Base-by-base conservation (phyloP, 495 filamentous ascomycete genomes). In the Penicillium samsonianum region DNA sequence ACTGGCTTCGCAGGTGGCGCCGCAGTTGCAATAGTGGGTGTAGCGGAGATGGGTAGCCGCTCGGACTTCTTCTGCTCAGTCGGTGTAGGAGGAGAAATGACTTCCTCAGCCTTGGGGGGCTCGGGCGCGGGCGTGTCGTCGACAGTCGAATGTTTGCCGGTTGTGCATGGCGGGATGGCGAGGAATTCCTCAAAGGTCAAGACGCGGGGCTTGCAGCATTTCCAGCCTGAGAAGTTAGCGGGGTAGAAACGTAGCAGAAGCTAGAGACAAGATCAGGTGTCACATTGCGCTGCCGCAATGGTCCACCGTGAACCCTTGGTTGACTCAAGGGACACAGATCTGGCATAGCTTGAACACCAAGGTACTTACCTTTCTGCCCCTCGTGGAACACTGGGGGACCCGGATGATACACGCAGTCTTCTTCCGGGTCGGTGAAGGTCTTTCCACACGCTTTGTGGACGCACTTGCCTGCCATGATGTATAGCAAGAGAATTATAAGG, bases 131-230 rank as follows among this genome's bases (percentile, higher is more conserved):
- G 87, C 10, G 84, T 88, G 52, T 90, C 87, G 57, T 90, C 92
- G 56, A 93, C 86, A 4, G 88, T 90, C 52, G 90, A 93, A 78
- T 99, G 94, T 61, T 87, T 94, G 65, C 94, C 94, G 17, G 87
- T 90, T 20, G 95, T 96, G 80, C 94, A 99, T 22, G 95, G 92
- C 28, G 90, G 83, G 62, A 99, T 98, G 47, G 81, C 72, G 65
- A 98, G 90, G 80, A 99, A 99, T 77, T 99, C 94, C 74, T 99
- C 95, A 67, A 99, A 99, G 49, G 93, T 97, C 62, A 99, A 82
- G 61, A 98, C 91, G 73, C 95, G 89, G 55, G 92, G 89, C 78
- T 97, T 99, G 82, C 94, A 99, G 78, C 94, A 99, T 79, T 96
- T 96, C 94, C 94, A 99, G 65, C 94, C 94, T 97, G 70, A 16